Conservation (phyloP, 305 asterid genomes). For the Fraxinus dipetala region DNA sequence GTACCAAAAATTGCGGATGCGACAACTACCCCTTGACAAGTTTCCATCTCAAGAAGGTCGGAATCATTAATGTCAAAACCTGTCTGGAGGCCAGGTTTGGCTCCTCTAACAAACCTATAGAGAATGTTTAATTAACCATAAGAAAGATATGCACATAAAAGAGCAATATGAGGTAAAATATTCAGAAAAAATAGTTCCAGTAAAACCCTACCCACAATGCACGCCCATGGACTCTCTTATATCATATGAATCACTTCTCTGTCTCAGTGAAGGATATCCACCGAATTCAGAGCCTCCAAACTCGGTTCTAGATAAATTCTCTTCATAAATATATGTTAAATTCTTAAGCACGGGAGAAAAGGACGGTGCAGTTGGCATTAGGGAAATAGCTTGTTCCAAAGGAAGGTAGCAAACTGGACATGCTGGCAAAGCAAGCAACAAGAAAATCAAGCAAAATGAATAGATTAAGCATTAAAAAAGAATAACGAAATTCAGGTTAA, state of each 20-base stretch:
- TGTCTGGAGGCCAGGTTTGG: constrained; percentile 65
- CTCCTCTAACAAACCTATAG: constrained; percentile 71
- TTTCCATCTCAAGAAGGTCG: constrained; percentile 77
- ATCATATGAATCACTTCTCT: constrained; percentile 69
- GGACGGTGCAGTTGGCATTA: constrained; percentile 68
- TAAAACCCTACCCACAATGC: constrained; percentile 69
- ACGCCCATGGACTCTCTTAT: constrained; percentile 71
- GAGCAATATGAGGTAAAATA: background rate
- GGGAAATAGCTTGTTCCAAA: constrained; percentile 58
- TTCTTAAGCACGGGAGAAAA: constrained; percentile 64
- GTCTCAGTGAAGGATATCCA: constrained; percentile 67
- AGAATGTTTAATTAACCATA: background rate
- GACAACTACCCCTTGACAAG: constrained; percentile 71
- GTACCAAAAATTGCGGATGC: constrained; percentile 89
- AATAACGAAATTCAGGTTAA: background rate
- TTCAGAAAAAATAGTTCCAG: constrained; percentile 5
- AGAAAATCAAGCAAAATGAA: constrained; percentile 16
- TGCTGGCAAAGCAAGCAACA: constrained; percentile 46
- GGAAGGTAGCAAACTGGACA: constrained; percentile 91
- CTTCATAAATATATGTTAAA: constrained; percentile 61
- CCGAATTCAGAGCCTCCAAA: constrained; percentile 93
- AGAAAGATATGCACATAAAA: background rate
- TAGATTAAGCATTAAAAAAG: background rate
- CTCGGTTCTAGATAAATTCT: constrained; percentile 55
- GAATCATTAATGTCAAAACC: constrained; percentile 77